phyloP scores from a whole-genome alignment of 441 rosid genomes.

The Adansonia grandidieri region DNA sequence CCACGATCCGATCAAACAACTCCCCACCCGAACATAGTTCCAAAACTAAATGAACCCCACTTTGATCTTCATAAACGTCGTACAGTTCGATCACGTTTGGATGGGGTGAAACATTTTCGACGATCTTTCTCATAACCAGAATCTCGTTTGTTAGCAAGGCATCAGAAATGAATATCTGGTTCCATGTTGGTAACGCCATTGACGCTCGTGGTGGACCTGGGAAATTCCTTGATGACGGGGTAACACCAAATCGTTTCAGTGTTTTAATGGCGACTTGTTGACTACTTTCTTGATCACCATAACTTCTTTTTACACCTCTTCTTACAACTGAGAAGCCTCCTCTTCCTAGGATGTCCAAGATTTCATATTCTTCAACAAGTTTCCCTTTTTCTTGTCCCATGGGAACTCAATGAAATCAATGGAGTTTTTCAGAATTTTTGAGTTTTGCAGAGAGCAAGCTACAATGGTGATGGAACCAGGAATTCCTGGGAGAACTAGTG shows the following conservation, averaged over 20 bases:
- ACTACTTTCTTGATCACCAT: slow-evolving; percentile 29
- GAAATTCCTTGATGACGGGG: slow-evolving; percentile 31
- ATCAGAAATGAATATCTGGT: slow-evolving; percentile 63
- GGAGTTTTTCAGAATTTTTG: background rate
- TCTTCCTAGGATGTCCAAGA: slow-evolving; percentile 55
- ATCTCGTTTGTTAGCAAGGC: slow-evolving; percentile 74
- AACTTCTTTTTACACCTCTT: slow-evolving; percentile 45
- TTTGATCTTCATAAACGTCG: slow-evolving; percentile 66
- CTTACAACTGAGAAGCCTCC: slow-evolving; percentile 83
- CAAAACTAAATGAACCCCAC: slow-evolving; percentile 66
- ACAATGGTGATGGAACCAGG: background rate
- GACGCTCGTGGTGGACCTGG: slow-evolving; percentile 23
- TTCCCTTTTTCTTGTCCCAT: slow-evolving; percentile 62
- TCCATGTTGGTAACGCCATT: slow-evolving; percentile 44
- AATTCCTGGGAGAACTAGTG: background rate
- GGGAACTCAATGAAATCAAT: slow-evolving; percentile 4
- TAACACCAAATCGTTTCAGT: slow-evolving; percentile 48
- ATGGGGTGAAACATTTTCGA: slow-evolving; percentile 70
- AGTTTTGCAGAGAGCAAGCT: background rate
- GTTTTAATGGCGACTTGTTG: slow-evolving; percentile 64
- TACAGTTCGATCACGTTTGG: slow-evolving; percentile 69
- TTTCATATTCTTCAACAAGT: slow-evolving; percentile 59
- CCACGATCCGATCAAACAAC: slow-evolving; percentile 66
- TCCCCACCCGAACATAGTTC: slow-evolving; percentile 76
- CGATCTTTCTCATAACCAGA: slow-evolving; percentile 67